These are phyloP conservation scores for Acer saccharum DNA, from an alignment of 345 rosid species.

Conservation along the genomic window DNA sequence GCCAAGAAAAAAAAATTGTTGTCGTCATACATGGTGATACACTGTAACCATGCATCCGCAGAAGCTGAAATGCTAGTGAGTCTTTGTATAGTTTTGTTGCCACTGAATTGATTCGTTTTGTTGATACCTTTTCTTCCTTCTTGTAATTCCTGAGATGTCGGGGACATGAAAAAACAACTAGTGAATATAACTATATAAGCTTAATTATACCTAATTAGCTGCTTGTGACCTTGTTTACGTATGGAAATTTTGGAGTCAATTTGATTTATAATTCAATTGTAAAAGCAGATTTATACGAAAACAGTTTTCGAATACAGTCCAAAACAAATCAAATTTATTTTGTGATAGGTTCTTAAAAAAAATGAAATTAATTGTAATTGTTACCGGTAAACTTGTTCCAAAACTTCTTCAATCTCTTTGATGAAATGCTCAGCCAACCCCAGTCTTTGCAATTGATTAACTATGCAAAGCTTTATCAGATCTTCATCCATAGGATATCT, in stretches of 20 bases:
- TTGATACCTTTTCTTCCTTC: slow-evolving; percentile 4
- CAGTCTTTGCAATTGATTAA: slow-evolving; percentile 44
- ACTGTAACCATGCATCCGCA: slow-evolving; percentile 50
- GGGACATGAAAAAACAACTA: background rate
- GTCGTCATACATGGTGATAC: slow-evolving; percentile 27
- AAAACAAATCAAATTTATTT: too few species aligned
- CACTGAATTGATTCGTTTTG: slow-evolving; percentile 6
- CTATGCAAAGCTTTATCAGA: slow-evolving; percentile 48
- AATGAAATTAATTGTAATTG: background rate
- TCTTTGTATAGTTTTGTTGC: slow-evolving; percentile 45
- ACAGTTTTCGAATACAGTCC: background rate
- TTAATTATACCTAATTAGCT: too few species aligned
- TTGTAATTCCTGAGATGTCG: slow-evolving; percentile 32
- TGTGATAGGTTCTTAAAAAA: background rate
- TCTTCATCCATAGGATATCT: slow-evolving; percentile 56
- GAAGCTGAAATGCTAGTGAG: slow-evolving; percentile 57
- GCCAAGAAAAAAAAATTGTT: too few species aligned
- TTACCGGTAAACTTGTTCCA: slow-evolving; percentile 48
- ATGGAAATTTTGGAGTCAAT: too few species aligned
- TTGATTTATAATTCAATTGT: too few species aligned
- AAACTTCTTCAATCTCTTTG: slow-evolving; percentile 41
- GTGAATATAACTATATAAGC: too few species aligned
- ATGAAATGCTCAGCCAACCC: slow-evolving; percentile 59
- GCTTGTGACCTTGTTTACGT: too few species aligned
- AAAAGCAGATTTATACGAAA: too few species aligned